Base-by-base conservation (phyloP, 2,329 filamentous ascomycete genomes). In the Aspergillus cejpii region DNA sequence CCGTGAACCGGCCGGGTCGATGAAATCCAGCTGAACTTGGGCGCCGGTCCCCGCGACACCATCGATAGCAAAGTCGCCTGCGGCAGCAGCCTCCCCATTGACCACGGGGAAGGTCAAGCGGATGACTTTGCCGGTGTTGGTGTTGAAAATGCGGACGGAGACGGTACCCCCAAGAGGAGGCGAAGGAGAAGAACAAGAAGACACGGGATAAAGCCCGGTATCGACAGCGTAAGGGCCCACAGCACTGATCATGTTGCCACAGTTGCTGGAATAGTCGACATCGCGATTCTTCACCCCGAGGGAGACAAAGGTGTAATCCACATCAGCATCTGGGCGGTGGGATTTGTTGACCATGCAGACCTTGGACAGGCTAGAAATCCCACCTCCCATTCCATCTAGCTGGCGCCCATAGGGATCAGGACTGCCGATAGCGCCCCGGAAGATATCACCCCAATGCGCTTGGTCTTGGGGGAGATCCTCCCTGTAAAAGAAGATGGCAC, bases 281-380 rank as follows among this genome's bases (percentile, higher is more conserved):
- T 70, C 65, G 4, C 69, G 68, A 53, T 82, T 74, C 41, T 76
- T 75, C 43, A 87, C 76, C 2, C 83, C 83, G 6, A 87, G 69
- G 29, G 82, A 79, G 1, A 83, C 77, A 59, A 88, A 88, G 0
- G 83, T 88, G 57, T 83, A 87, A 47, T 85, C 79, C 10, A 87
- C 71, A 51, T 86, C 77, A 0, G 74, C 74, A 20, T 73, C 74
- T 0, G 62, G 48, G 12, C 71, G 66, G 2, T 63, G 58, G 2
- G 79, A 73, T 1, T 69, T 68, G 2, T 74, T 76, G 1, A 89
- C 72, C 1, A 89, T 71, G 63, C 83, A 85, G 14, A 88, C 72
- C 62, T 89, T 89, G 45, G 79, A 84, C 2, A 85, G 76, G 34
- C 78, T 82, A 6, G 81, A 85, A 44, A 84, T 72, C 3, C 83